Percentiles rank a stretch among this genome's conserved stretches.
phyloP scores from a whole-genome alignment of 2,329 filamentous ascomycete species.

The Lachnellula occidentalis region DNA sequence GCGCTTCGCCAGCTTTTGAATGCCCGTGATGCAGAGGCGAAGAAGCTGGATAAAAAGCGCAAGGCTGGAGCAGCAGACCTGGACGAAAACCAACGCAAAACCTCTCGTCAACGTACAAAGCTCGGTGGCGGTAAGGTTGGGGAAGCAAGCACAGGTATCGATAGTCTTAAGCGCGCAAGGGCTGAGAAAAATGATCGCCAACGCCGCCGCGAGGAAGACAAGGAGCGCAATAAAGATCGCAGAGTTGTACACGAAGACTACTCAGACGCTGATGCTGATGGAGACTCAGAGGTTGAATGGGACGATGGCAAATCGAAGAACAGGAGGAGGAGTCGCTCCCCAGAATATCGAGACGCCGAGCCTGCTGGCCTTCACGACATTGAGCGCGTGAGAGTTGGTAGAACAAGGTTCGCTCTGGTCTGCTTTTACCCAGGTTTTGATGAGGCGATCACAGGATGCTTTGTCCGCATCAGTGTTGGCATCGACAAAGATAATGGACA shows the following conservation, averaged over 20 bases:
- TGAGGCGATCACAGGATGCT: slow-evolving; percentile 74
- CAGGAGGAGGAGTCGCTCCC: slow-evolving; percentile 36
- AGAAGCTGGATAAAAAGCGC: slow-evolving; percentile 56
- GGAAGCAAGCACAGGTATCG: slow-evolving; percentile 67
- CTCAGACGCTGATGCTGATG: slow-evolving; percentile 59
- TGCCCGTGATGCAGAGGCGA: slow-evolving; percentile 59
- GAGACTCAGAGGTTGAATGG: slow-evolving; percentile 77
- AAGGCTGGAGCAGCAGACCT: slow-evolving; percentile 75
- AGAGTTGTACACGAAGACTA: slow-evolving; percentile 44
- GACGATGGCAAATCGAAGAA: slow-evolving; percentile 49
- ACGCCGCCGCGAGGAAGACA: slow-evolving; percentile 57
- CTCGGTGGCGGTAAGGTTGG: slow-evolving; percentile 60
- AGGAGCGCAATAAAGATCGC: slow-evolving; percentile 46
- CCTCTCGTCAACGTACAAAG: slow-evolving; percentile 64
- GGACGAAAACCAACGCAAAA: slow-evolving; percentile 72
- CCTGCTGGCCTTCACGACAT: slow-evolving; percentile 74
- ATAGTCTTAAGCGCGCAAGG: slow-evolving; percentile 56
- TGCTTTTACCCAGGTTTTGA: slow-evolving; percentile 94
- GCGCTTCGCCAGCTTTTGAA: slow-evolving; percentile 72
- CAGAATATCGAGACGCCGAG: slow-evolving; percentile 46
- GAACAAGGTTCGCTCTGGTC: slow-evolving; percentile 80
- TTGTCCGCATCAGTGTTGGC: slow-evolving; percentile 77
- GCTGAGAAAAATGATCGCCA: slow-evolving; percentile 61
- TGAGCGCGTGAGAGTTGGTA: slow-evolving; percentile 76
- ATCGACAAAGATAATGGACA: slow-evolving; percentile 65